Conservation (phyloP, 257 asterid species). For the Nicotiana undulata region DNA sequence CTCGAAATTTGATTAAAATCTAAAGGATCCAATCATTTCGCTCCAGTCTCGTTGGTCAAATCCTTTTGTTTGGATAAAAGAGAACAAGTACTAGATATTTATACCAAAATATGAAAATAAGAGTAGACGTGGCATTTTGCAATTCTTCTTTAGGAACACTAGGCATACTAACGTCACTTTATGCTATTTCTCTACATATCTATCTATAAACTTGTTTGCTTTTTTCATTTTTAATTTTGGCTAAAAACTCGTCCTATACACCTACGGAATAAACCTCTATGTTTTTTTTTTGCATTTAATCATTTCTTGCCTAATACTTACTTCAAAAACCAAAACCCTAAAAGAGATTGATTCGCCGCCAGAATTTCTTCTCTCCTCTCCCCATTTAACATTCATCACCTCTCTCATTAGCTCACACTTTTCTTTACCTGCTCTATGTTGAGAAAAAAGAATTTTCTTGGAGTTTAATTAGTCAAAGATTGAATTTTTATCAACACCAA, state of each 20-base stretch:
- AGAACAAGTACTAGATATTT: neutral
- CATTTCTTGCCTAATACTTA: neutral
- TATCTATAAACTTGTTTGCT: neutral
- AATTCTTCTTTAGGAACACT: neutral
- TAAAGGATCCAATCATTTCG: too few species aligned
- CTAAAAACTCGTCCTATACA: too few species aligned
- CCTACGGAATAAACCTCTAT: too few species aligned
- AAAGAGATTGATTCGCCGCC: neutral
- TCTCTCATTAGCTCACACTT: neutral
- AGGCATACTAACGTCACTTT: neutral
- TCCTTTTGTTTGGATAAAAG: neutral
- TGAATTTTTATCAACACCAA: neutral
- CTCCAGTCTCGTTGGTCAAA: neutral
- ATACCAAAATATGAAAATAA: neutral
- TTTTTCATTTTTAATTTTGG: too few species aligned
- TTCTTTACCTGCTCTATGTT: neutral
- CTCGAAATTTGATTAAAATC: too few species aligned
- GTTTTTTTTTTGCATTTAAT: too few species aligned
- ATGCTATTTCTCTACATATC: neutral
- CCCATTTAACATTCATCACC: neutral
- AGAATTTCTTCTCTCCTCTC: neutral
- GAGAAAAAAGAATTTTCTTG: neutral
- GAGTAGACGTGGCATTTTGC: neutral
- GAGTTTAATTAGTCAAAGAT: neutral
- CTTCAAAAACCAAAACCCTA: neutral